Evolutionary conservation across 2,329 filamentous ascomycete genomes (phyloP).

Genomic region (Plectosphaerella plurivora): DNA sequence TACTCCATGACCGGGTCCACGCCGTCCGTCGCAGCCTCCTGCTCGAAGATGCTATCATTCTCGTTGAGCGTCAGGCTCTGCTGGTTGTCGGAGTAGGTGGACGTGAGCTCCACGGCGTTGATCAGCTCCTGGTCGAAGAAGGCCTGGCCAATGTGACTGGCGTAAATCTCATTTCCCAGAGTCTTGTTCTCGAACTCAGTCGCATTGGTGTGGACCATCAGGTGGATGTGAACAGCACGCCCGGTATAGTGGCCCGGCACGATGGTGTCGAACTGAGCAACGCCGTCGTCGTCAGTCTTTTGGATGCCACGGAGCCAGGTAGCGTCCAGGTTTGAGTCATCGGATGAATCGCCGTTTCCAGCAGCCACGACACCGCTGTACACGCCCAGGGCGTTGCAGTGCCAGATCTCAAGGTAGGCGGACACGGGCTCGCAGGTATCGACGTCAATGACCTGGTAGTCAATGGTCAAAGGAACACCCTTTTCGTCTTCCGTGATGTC

Average conservation of each 20-base stretch:
- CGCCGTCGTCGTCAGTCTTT: constrained; percentile 31
- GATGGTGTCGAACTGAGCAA: constrained; percentile 34
- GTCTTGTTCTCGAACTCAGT: constrained; percentile 44
- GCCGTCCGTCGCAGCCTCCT: constrained; percentile 40
- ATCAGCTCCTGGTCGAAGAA: constrained; percentile 57
- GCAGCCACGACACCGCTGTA: constrained; percentile 33
- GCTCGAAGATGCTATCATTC: constrained; percentile 42
- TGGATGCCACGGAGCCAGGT: constrained; percentile 36
- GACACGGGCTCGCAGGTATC: constrained; percentile 33
- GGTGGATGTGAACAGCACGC: constrained; percentile 35
- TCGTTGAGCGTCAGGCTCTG: constrained; percentile 41
- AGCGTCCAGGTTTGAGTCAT: constrained; percentile 22
- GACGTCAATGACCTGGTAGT: constrained; percentile 38
- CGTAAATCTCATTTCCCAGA: constrained; percentile 36
- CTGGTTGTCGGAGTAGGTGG: constrained; percentile 40
- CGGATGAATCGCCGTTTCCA: constrained; percentile 26
- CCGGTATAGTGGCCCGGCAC: constrained; percentile 39
- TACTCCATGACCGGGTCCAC: constrained; percentile 57
- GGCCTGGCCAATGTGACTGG: constrained; percentile 57
- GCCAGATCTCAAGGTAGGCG: constrained; percentile 39
- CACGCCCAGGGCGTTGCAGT: constrained; percentile 39
- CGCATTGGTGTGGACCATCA: constrained; percentile 26
- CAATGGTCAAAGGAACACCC: constrained; percentile 34
- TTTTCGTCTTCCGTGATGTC: constrained; percentile 34
- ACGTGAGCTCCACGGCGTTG: constrained; percentile 36